A percentile compares a stretch with the other conserved stretches of the same genome.
Evolutionary conservation across 108 stramenopile genomes (phyloP).

Genomic region (Cyclostephanos tholiformis): DNA sequence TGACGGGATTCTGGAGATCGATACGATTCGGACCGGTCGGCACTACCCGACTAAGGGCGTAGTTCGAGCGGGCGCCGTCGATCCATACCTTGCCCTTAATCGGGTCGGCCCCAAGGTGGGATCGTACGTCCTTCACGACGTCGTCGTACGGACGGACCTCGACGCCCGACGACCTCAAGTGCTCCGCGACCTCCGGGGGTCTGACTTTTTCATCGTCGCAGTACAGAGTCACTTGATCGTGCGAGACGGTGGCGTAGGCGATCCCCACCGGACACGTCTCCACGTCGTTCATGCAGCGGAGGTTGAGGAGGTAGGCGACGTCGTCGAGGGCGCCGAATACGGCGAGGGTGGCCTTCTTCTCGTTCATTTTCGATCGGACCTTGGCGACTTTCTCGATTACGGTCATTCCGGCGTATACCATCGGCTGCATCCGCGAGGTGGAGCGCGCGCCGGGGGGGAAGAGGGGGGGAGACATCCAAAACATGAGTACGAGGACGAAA

Average conservation of each 20-base stretch:
- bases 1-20: constrained; percentile 82
- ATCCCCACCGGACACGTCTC: constrained; percentile 91
- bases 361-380: constrained; percentile 74
- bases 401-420: constrained; percentile 87
- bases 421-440: constrained; percentile 32
- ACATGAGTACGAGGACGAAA: too few relatives aligned
- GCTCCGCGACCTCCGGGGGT: constrained; percentile 57
- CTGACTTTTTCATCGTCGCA: constrained; percentile 73
- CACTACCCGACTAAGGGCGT: constrained; percentile 64
- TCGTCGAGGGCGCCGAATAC: constrained; percentile 94
- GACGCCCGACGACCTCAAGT: constrained; percentile 60
- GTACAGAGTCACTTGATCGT: constrained; percentile 69
- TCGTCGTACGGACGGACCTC: constrained; percentile 68
- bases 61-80: constrained; percentile 67
- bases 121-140: constrained; percentile 60
- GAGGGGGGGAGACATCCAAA: too few relatives aligned
- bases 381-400: constrained; percentile 78
- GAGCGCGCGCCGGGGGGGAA: neutral
- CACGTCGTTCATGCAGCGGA: constrained; percentile 89
- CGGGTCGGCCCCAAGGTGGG: constrained; percentile 52
- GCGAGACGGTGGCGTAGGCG: constrained; percentile 87
- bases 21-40: constrained; percentile 52
- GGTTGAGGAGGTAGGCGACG: constrained; percentile 95
- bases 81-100: constrained; percentile 66
- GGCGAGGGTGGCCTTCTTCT: constrained; percentile 77